These are phyloP conservation scores for Arthroderma uncinatum DNA, from an alignment of 2,329 filamentous ascomycete species.

Conservation along the genomic window DNA sequence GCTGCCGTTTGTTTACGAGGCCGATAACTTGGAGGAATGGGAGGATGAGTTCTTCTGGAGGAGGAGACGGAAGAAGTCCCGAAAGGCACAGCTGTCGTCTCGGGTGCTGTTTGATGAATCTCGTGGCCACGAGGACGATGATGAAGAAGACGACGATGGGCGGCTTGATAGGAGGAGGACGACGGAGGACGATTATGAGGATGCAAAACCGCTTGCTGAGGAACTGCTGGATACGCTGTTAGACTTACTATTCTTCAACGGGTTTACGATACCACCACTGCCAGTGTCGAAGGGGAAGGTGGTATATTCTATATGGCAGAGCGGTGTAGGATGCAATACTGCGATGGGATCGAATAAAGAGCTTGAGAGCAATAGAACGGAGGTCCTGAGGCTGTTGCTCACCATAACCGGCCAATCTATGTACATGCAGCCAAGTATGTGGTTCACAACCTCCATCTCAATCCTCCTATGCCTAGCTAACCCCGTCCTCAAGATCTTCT, in stretches of 20 bases:
- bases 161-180: neutral
- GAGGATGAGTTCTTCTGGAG: slow-evolving; percentile 92
- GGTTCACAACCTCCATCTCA: neutral
- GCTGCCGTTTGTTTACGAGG: slow-evolving; percentile 84
- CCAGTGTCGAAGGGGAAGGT: slow-evolving; percentile 65
- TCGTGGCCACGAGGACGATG: slow-evolving; percentile 36
- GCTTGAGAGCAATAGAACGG: slow-evolving; percentile 82
- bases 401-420: slow-evolving; percentile 83
- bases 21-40: slow-evolving; percentile 70
- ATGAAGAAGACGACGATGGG: slow-evolving; percentile 23
- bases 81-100: slow-evolving; percentile 52
- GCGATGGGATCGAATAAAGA: slow-evolving; percentile 81
- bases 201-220: slow-evolving; percentile 77
- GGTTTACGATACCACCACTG: slow-evolving; percentile 70
- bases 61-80: slow-evolving; percentile 58
- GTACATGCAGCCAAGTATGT: slow-evolving; percentile 68
- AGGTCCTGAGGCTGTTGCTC: slow-evolving; percentile 75
- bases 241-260: slow-evolving; percentile 82
- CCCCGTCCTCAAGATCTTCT: slow-evolving; percentile 42
- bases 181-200: neutral
- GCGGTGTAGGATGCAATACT: slow-evolving; percentile 88
- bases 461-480: neutral
- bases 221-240: slow-evolving; percentile 83
- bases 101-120: slow-evolving; percentile 80
- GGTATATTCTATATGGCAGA: slow-evolving; percentile 94